A percentile compares a stretch with the other conserved stretches of the same genome.
phyloP scores from a whole-genome alignment of 2,329 filamentous ascomycete genomes.

The Phaeosphaeriaceae sp. region DNA sequence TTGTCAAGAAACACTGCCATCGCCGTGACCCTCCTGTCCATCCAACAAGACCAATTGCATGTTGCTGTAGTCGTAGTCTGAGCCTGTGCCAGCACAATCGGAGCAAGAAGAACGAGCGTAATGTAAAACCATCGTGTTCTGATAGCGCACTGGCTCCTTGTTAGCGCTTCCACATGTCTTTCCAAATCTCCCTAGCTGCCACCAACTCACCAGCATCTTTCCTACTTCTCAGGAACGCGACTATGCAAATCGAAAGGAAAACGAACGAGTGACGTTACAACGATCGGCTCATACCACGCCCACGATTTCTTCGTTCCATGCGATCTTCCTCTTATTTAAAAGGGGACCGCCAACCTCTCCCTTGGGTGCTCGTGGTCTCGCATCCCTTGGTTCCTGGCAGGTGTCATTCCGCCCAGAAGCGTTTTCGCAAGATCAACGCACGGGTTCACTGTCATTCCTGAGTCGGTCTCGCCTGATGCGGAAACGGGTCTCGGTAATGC shows the following conservation, averaged over 20 bases:
- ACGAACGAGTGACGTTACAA: conserved; percentile 5
- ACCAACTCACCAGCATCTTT: conserved; percentile 20
- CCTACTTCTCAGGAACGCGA: conserved; percentile 3
- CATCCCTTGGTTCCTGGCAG: conserved; percentile 16
- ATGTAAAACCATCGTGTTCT: conserved; percentile 17
- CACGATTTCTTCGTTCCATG: conserved; percentile 1
- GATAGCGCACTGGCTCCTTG: conserved; percentile 8
- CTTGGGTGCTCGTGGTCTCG: conserved; percentile 14
- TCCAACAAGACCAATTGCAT: conserved; percentile 5
- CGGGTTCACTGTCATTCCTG: conserved; percentile 19
- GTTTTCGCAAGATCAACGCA: conserved; percentile 7
- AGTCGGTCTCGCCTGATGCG: conserved; percentile 13
- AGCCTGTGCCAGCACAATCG: conserved; percentile 4
- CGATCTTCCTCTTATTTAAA: conserved; percentile 11
- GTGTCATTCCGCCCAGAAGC: conserved; percentile 21
- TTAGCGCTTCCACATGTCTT: conserved; percentile 10
- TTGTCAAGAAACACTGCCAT: background rate
- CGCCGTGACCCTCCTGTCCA: background rate
- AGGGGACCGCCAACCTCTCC: conserved; percentile 12
- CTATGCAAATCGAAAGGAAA: background rate
- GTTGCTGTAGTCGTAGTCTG: background rate
- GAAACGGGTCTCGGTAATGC: conserved; percentile 4
- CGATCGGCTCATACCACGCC: conserved; percentile 1
- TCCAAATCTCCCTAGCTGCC: background rate
- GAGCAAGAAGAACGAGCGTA: conserved; percentile 11